Evolutionary conservation across 2,329 filamentous ascomycete genomes (phyloP), one percentile per base, ranked within the genome.

Genomic region (Fusarium redolens): DNA sequence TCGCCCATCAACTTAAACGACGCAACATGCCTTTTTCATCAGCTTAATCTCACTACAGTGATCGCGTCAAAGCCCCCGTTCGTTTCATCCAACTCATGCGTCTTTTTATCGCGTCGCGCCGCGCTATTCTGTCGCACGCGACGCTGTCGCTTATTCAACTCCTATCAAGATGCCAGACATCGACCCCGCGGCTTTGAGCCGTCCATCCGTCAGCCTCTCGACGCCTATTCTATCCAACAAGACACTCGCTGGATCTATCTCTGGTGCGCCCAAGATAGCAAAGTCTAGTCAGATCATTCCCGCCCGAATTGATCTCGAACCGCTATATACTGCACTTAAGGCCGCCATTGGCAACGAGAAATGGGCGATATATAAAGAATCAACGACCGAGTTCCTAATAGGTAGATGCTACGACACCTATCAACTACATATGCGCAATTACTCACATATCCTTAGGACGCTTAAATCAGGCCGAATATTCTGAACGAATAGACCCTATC

Each of bases 101-200:
- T 79, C 78, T 65, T 74, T 78, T 80, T 72, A 79, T 77, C 80
- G 80, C 83, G 80, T 80, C 80, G 84, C 83, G 84, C 84, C 81
- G 83, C 82, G 84, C 84, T 81, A 72, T 71, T 79, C 77, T 78
- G 81, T 80, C 80, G 84, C 83, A 83, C 85, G 86, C 86, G 86
- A 86, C 85, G 75, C 75, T 69, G 77, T 76, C 77, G 75, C 74
- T 78, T 75, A 77, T 72, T 71, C 77, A 69, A 71, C 73, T 73
- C 71, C 62, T 69, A 69, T 75, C 78, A 79, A 77, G 74, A 92
- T 92, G 90, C 90, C 90, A 77, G 90, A 92, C 83, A 92, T 92
- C 83, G 90, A 92, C 85, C 90, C 90, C 78, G 89, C 90, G 84
- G 90, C 90, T 73, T 82, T 92, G 77, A 91, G 89, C 85, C 89